Conservation (phyloP, 2,329 filamentous ascomycete genomes). For the Scolecobasidium constrictum region DNA sequence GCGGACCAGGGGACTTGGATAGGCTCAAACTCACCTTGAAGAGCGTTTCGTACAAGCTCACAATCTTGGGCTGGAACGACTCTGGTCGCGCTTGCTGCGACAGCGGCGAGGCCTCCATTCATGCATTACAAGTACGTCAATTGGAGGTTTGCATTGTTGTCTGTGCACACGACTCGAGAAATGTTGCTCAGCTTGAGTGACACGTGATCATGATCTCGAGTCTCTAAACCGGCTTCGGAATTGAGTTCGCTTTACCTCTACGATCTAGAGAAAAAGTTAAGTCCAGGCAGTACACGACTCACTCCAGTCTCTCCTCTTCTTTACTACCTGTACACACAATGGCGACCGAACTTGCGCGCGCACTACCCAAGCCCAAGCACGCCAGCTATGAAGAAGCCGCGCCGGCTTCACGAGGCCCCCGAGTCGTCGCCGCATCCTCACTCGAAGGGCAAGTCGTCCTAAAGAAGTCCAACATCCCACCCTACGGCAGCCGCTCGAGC, state of each 20-base stretch:
- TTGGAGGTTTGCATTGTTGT: neutral
- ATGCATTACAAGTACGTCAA: conserved; percentile 1
- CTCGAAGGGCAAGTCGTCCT: conserved; percentile 78
- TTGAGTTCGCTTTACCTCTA: no score
- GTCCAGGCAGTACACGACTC: no score
- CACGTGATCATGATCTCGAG: no score
- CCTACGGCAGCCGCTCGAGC: conserved; percentile 79
- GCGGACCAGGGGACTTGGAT: neutral
- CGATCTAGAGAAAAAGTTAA: no score
- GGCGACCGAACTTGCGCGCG: neutral
- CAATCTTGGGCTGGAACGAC: conserved; percentile 88
- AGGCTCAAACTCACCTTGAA: conserved; percentile 46
- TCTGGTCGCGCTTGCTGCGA: conserved; percentile 86
- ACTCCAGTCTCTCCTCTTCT: no score
- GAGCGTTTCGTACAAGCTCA: conserved; percentile 74
- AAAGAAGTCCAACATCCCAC: conserved; percentile 46
- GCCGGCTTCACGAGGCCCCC: conserved; percentile 62
- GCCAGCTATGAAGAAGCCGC: conserved; percentile 80
- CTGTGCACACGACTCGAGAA: no score
- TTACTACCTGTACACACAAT: no score
- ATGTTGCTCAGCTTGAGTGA: no score
- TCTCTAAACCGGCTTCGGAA: no score
- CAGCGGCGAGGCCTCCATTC: conserved; percentile 83
- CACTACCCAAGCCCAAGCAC: conserved; percentile 79
- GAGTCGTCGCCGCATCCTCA: conserved; percentile 69